Base-by-base conservation (phyloP, 768 basidiomycete species). In the Mycena kentingensis region DNA sequence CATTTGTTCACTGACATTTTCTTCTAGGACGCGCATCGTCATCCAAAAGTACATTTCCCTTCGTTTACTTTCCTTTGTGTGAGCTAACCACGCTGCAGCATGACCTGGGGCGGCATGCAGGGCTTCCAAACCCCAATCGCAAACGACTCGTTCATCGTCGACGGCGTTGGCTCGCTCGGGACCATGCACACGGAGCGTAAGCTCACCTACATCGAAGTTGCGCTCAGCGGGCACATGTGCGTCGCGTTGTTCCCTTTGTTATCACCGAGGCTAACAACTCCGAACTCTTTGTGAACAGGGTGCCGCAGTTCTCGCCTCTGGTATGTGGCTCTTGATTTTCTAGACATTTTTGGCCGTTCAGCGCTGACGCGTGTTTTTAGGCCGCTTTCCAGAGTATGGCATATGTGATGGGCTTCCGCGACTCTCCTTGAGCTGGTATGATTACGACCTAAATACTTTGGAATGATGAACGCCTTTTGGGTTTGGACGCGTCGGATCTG, bases 91-190 rank as follows among this genome's bases (percentile, higher is more conserved):
- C 35, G 18, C 5, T 46, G 3, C 19, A 78, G 76, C 54, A 76
- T 78, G 76, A 77, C 77, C 11, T 79, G 70, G 87, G 73, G 72
- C 52, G 84, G 85, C 1, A 28, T 71, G 51, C 88, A 90, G 70
- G 88, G 88, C 0, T 90, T 90, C 79, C 87, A 84, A 55, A 82
- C 76, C 0, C 85, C 85, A 5, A 86, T 88, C 39, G 63, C 67
- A 12, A 69, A 78, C 26, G 87, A 89, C 57, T 84, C 80, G 54
- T 85, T 90, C 71, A 65, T 88, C 49, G 79, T 90, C 46, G 85
- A 87, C 49, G 85, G 82, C 16, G 74, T 88, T 37, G 88, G 88
- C 24, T 77, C 87, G 3, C 72, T 83, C 24, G 88, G 88, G 0
- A 85, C 70, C 2, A 70, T 78, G 52, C 87, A 89, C 53, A 70